These are phyloP conservation scores for Talaromyces funiculosus DNA, from an alignment of 2,329 filamentous ascomycete genomes.

Conservation along the genomic window DNA sequence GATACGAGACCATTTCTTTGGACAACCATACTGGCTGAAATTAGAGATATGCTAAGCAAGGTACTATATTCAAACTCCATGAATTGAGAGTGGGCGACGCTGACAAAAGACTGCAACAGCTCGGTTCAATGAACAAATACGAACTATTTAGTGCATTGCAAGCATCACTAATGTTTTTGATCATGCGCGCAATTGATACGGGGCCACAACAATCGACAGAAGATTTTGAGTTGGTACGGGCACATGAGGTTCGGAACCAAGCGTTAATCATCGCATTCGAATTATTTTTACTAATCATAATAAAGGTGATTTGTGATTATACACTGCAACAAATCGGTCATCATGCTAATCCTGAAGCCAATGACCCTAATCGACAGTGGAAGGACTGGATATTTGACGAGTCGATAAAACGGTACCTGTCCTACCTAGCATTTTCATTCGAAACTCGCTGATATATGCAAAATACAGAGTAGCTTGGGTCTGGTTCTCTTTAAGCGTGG, in stretches of 20 bases:
- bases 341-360: not conserved
- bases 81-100: not conserved
- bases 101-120: not conserved
- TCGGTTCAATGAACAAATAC: constrained; percentile 4
- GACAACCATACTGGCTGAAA: constrained; percentile 7
- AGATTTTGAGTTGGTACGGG: constrained; percentile 8
- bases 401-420: constrained; percentile 8
- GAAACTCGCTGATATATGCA: not conserved
- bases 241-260: constrained; percentile 2
- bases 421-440: too few relatives aligned
- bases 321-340: not conserved
- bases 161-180: constrained; percentile 9
- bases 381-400: constrained; percentile 12
- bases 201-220: not conserved
- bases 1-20: constrained; percentile 11
- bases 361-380: constrained; percentile 7
- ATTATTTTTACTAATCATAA: not conserved
- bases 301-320: constrained; percentile 6
- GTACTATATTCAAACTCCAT: not conserved
- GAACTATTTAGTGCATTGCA: constrained; percentile 10
- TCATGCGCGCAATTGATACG: constrained; percentile 13
- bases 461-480: constrained; percentile 9
- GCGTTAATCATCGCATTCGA: not conserved
- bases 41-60: not conserved
- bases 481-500: constrained; percentile 11